Evolutionary conservation across 106 monocot species (phyloP).

Genomic region (Phalaenopsis aphrodite): DNA sequence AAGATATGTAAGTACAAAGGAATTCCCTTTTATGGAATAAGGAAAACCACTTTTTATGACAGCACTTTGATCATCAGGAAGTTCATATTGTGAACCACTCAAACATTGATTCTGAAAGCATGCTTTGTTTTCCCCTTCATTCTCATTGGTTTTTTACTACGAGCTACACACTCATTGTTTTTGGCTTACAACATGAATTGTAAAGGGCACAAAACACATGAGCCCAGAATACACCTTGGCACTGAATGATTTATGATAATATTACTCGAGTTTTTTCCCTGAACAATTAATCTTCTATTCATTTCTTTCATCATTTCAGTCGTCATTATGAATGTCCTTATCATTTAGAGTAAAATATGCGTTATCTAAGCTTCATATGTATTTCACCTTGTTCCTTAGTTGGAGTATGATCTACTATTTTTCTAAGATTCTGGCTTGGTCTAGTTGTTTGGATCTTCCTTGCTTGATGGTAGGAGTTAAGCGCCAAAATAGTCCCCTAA

Average conservation of each 20-base stretch:
- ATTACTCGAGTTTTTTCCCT: neutral
- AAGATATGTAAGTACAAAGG: too few relatives aligned
- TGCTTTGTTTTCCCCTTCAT: too few relatives aligned
- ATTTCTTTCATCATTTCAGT: neutral
- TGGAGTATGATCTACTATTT: neutral
- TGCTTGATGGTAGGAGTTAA: too few relatives aligned
- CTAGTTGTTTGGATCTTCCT: neutral
- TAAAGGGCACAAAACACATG: neutral
- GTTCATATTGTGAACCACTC: too few relatives aligned
- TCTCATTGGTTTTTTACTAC: too few relatives aligned
- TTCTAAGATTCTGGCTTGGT: neutral
- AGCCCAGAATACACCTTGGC: neutral
- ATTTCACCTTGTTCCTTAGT: neutral
- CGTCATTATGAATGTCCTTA: neutral
- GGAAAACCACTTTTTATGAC: too few relatives aligned
- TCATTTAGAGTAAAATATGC: neutral
- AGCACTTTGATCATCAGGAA: too few relatives aligned
- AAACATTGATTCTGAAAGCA: too few relatives aligned
- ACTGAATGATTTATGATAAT: neutral
- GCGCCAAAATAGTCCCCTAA: too few relatives aligned
- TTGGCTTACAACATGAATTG: neutral
- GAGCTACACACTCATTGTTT: neutral
- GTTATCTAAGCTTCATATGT: neutral
- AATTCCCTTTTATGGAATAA: too few relatives aligned
- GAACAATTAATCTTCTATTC: too few relatives aligned